Conservation (phyloP, 345 rosid genomes). For the Euclidium syriacum region DNA sequence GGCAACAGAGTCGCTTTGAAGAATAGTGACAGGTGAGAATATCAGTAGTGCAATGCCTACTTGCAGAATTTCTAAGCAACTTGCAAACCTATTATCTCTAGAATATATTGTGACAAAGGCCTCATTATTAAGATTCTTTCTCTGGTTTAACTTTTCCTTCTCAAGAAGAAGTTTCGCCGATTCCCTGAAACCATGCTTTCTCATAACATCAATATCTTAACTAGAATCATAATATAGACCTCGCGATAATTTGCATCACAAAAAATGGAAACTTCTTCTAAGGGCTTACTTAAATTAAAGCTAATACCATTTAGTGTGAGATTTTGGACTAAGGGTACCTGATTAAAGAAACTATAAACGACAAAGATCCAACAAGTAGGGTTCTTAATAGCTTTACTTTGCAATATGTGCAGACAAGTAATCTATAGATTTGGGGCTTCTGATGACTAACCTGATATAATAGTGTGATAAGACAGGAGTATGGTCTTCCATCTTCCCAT, state of each 20-base stretch:
- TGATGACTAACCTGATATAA: conserved; percentile 20
- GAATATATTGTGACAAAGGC: conserved; percentile 38
- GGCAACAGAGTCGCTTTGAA: not conserved
- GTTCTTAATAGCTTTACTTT: conserved; percentile 19
- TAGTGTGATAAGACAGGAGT: conserved; percentile 14
- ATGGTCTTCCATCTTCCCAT: conserved; percentile 27
- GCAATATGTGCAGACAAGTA: conserved; percentile 12
- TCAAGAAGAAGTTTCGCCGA: conserved; percentile 32
- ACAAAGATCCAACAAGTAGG: conserved; percentile 7
- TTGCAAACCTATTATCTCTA: conserved; percentile 41
- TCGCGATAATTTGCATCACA: conserved; percentile 2
- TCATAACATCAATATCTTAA: conserved; percentile 4
- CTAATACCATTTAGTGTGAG: not conserved
- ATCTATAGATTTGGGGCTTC: conserved; percentile 25
- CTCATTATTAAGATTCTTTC: conserved; percentile 37
- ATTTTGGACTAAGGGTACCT: not conserved
- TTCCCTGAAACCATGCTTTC: conserved; percentile 14
- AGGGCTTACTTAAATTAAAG: conserved; percentile 18
- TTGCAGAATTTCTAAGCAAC: conserved; percentile 43
- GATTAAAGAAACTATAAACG: conserved; percentile 2
- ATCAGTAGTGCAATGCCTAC: conserved; percentile 32
- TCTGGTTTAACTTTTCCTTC: conserved; percentile 29
- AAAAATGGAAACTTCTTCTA: not conserved
- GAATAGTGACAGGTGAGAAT: conserved; percentile 21
- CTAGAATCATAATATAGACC: conserved; percentile 1